Conservation (phyloP, 1,284 basidiomycete species). For the Pyrrhoderma noxium region DNA sequence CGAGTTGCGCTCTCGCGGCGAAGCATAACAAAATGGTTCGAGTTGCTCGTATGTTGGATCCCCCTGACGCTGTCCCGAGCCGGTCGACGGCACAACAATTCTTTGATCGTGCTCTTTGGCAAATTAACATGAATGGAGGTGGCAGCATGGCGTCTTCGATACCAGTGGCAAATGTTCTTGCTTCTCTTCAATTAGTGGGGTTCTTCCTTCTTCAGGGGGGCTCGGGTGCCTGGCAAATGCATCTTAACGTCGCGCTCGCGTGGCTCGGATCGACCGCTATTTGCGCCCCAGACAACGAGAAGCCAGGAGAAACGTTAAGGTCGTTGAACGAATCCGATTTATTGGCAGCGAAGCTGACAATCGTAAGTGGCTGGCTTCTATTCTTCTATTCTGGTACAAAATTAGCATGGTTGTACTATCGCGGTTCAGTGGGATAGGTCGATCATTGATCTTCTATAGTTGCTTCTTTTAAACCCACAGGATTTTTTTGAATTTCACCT, state of each 20-base stretch:
- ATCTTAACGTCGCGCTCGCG: slow-evolving; percentile 59
- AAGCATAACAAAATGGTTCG: slow-evolving; percentile 59
- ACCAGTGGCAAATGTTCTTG: slow-evolving; percentile 63
- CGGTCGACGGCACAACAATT: slow-evolving; percentile 56
- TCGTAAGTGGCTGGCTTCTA: slow-evolving; percentile 41
- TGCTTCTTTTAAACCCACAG: too few relatives aligned
- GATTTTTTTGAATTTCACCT: too few relatives aligned
- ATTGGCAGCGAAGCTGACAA: slow-evolving; percentile 57
- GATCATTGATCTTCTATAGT: slow-evolving; percentile 5
- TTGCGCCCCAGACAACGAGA: slow-evolving; percentile 41
- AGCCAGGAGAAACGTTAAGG: slow-evolving; percentile 50
- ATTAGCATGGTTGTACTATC: too few relatives aligned
- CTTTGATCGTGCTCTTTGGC: slow-evolving; percentile 56
- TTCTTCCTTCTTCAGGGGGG: slow-evolving; percentile 63
- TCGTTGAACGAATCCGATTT: slow-evolving; percentile 45
- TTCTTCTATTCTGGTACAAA: not conserved
- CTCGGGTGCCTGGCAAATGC: slow-evolving; percentile 54
- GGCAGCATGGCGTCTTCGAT: not conserved
- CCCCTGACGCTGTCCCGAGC: slow-evolving; percentile 45
- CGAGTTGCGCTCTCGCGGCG: slow-evolving; percentile 67
- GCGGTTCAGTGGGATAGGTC: too few relatives aligned
- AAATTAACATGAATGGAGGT: slow-evolving; percentile 29
- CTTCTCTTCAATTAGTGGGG: slow-evolving; percentile 64
- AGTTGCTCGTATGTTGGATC: slow-evolving; percentile 50
- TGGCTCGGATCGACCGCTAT: slow-evolving; percentile 65